Conservation (phyloP, 345 rosid genomes). For the Viola odorata region DNA sequence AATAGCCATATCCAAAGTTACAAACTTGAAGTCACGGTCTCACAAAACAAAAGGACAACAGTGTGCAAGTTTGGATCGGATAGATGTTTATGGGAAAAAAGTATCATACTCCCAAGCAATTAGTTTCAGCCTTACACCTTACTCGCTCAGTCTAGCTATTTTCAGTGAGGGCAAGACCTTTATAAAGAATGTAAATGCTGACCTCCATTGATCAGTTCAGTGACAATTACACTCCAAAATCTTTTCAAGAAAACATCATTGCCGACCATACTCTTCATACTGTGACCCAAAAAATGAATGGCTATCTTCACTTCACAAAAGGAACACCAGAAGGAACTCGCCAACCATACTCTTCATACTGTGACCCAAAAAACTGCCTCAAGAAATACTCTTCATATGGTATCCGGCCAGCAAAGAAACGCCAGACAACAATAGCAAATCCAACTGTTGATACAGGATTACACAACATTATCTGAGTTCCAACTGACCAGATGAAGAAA, state of each 20-base stretch:
- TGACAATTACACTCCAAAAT: background rate
- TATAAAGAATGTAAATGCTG: background rate
- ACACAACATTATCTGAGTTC: conserved; percentile 73
- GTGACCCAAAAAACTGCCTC: conserved; percentile 54
- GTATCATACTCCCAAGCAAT: background rate
- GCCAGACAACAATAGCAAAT: conserved; percentile 60
- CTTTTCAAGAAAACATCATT: background rate
- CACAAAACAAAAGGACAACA: too few relatives aligned
- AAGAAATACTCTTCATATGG: conserved; percentile 63
- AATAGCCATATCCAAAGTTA: background rate
- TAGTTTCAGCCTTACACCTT: background rate
- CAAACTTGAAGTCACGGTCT: background rate
- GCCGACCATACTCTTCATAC: too few relatives aligned
- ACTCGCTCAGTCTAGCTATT: too few relatives aligned
- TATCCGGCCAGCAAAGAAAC: conserved; percentile 52
- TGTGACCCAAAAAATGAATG: too few relatives aligned
- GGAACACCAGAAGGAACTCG: conserved; percentile 63
- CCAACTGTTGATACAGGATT: conserved; percentile 53
- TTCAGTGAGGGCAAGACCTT: too few relatives aligned
- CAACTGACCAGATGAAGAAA: conserved; percentile 64
- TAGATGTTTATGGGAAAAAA: background rate
- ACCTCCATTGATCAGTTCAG: background rate
- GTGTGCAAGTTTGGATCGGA: background rate
- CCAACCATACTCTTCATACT: conserved; percentile 47
- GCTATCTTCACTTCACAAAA: conserved; percentile 40